A percentile compares a stretch with the other conserved stretches of the same genome.
phyloP scores from a whole-genome alignment of 805 yeast genomes.

The Hanseniaspora taiwanica region DNA sequence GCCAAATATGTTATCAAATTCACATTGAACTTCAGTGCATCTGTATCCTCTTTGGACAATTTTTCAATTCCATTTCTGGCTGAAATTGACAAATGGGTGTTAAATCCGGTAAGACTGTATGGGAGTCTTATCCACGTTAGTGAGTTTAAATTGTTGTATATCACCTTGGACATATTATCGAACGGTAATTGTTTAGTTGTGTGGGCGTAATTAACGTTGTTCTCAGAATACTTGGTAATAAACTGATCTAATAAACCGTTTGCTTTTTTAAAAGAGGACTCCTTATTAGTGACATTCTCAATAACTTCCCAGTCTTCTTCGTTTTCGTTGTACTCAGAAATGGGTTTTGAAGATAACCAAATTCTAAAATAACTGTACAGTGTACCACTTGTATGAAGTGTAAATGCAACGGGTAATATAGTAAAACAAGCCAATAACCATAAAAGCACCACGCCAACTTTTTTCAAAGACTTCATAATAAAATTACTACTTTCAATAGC shows the following conservation, averaged over 20 bases:
- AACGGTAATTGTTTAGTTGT: conserved; percentile 20
- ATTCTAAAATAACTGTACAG: conserved; percentile 19
- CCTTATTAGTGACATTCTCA: too few relatives aligned
- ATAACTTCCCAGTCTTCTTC: conserved; percentile 2
- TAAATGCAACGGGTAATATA: too few relatives aligned
- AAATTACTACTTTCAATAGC: not conserved
- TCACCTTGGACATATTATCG: conserved; percentile 26
- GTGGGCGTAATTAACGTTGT: conserved; percentile 11
- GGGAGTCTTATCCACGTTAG: conserved; percentile 71
- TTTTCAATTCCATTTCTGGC: conserved; percentile 52
- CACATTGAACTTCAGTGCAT: conserved; percentile 2
- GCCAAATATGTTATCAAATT: conserved; percentile 1
- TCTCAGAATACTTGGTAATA: conserved; percentile 14
- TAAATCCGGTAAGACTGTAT: conserved; percentile 53
- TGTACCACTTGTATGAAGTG: conserved; percentile 19
- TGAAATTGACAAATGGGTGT: conserved; percentile 80
- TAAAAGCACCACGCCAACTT: too few relatives aligned
- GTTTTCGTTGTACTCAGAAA: too few relatives aligned
- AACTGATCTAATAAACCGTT: conserved; percentile 19
- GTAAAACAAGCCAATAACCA: too few relatives aligned
- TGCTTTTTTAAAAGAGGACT: too few relatives aligned
- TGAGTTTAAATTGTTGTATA: conserved; percentile 42
- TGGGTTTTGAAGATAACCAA: conserved; percentile 4
- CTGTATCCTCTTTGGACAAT: conserved; percentile 3
- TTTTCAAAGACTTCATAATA: not conserved